These are phyloP conservation scores for Phytophthora hibernalis DNA, from an alignment of 352 stramenopile species.

Conservation along the genomic window DNA sequence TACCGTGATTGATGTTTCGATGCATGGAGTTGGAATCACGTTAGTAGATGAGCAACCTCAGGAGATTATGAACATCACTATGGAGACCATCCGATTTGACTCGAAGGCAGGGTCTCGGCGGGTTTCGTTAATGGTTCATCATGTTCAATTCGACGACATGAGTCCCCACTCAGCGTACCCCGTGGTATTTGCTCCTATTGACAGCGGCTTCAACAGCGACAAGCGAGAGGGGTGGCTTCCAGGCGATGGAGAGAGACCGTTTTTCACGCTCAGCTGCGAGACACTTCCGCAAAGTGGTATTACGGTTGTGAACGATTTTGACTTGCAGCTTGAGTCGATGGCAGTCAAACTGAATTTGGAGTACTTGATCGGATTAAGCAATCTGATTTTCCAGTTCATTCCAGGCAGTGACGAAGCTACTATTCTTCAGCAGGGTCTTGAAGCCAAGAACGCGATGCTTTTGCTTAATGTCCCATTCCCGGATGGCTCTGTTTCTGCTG, in stretches of 20 bases:
- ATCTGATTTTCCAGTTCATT: constrained; percentile 81
- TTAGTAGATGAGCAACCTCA: constrained; percentile 79
- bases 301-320: constrained; percentile 82
- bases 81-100: constrained; percentile 81
- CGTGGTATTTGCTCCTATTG: constrained; percentile 77
- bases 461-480: constrained; percentile 58
- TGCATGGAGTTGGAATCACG: constrained; percentile 81
- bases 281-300: constrained; percentile 74
- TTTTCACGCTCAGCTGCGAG: constrained; percentile 72
- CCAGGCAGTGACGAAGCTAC: constrained; percentile 73
- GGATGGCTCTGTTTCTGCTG: constrained; percentile 49
- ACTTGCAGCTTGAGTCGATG: constrained; percentile 74
- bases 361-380: constrained; percentile 76
- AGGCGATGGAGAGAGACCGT: constrained; percentile 76
- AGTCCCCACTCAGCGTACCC: constrained; percentile 73
- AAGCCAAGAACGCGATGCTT: constrained; percentile 70
- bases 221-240: constrained; percentile 87
- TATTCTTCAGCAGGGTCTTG: constrained; percentile 62
- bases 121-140: constrained; percentile 72
- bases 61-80: constrained; percentile 88
- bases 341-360: constrained; percentile 83
- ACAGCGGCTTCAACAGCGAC: constrained; percentile 89
- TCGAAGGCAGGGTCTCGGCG: constrained; percentile 57
- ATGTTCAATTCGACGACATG: constrained; percentile 91
- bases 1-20: constrained; percentile 73